phyloP scores from a whole-genome alignment of 2,329 filamentous ascomycete genomes.

The Nigrospora oryzae region DNA sequence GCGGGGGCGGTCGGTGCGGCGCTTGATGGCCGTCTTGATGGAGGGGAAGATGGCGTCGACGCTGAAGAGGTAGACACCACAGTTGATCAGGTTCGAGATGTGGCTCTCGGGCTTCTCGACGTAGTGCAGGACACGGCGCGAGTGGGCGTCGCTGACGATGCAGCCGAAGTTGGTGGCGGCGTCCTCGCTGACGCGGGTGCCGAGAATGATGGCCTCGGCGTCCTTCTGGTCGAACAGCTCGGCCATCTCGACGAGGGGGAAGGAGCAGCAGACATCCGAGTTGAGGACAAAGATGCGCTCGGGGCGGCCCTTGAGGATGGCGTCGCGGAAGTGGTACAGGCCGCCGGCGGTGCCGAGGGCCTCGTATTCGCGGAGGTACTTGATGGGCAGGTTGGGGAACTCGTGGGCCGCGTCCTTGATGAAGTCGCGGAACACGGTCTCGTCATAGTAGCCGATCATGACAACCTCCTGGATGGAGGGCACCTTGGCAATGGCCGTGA shows the following conservation, averaged over 20 bases:
- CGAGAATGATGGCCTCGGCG: constrained; percentile 92
- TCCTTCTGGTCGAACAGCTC: constrained; percentile 90
- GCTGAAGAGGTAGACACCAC: constrained; percentile 94
- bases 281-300: constrained; percentile 97
- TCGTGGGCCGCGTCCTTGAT: constrained; percentile 83
- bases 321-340: constrained; percentile 98
- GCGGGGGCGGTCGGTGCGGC: constrained; percentile 82
- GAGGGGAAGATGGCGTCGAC: constrained; percentile 95
- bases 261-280: constrained; percentile 97
- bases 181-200: constrained; percentile 83
- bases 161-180: constrained; percentile 95
- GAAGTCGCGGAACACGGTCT: constrained; percentile 93
- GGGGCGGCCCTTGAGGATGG: constrained; percentile 90
- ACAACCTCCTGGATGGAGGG: constrained; percentile 90
- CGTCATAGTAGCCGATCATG: constrained; percentile 98
- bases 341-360: constrained; percentile 92
- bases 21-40: constrained; percentile 91
- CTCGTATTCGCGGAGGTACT: constrained; percentile 96
- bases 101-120: constrained; percentile 98
- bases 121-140: constrained; percentile 93
- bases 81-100: constrained; percentile 98
- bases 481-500: constrained; percentile 84
- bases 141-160: constrained; percentile 91
- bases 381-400: constrained; percentile 82
- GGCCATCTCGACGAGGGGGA: constrained; percentile 93